Evolutionary conservation across 2,329 filamentous ascomycete genomes (phyloP), one percentile per base, ranked within the genome.

Genomic region (Pseudogymnoascus sp.): DNA sequence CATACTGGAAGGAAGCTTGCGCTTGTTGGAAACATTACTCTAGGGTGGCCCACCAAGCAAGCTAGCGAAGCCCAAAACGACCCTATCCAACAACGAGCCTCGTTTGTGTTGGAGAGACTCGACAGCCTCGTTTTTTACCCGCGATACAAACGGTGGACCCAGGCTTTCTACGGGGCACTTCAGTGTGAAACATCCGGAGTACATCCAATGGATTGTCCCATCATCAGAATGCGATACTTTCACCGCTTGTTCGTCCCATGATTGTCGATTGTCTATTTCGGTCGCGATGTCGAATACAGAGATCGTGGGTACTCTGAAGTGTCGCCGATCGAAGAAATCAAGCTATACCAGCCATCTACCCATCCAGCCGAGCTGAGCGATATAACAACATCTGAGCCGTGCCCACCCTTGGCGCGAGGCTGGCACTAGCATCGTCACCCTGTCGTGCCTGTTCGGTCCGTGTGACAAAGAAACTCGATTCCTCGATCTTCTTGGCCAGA

Each of bases 141-240:
- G 29, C 48, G 29, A 17, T 33, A 55, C 48, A 55, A 33, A 55
- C 48, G 48, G 48, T 55, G 48, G 48, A 33, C 48, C 48, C 48
- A 55, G 48, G 48, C 48, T 55, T 55, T 55, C 29, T 55, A 33
- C 48, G 29, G 48, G 48, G 48, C 48, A 55, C n/a, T 55, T 55
- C 33, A 7, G 27, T 29, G 29, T 29, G 48, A 27, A 29, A 55
- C 17, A 33, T 21, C 29, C n/a, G 27, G 29, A 55, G n/a, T 33
- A 33, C 29, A 13, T 33, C 48, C 15, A 17, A 33, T 17, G 48
- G 48, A 7, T 33, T 17, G 29, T 7, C 21, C 29, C 33, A 33
- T 33, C 13, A 21, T 33, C n/a, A 33, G 29, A 17, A 17, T 3
- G 29, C 48, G 48, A 33, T 21, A 55, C n/a, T 3, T 55, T 55